Percentiles rank a stretch among this genome's conserved stretches.
Evolutionary conservation across 169 alveolate genomes (phyloP).

Genomic region (Sarcocystis neurona): DNA sequence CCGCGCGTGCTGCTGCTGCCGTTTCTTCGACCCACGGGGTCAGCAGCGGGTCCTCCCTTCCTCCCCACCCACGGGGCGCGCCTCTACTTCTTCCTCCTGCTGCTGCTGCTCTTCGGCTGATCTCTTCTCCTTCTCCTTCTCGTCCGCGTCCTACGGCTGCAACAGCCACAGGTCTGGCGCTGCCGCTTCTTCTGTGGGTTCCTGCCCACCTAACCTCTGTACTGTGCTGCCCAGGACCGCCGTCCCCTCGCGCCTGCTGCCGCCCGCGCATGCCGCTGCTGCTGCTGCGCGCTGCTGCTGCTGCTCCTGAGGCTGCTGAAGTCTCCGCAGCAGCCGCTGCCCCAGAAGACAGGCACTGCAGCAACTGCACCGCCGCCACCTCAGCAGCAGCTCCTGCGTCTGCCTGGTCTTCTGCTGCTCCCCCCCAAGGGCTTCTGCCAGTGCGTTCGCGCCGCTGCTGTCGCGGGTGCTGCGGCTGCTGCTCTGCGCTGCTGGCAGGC

Average conservation of each 20-base stretch:
- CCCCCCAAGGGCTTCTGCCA: neutral
- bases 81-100: neutral
- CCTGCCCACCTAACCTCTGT: too few relatives aligned
- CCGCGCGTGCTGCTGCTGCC: slow-evolving; percentile 7
- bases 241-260: neutral
- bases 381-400: slow-evolving; percentile 30
- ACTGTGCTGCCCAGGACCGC: too few relatives aligned
- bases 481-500: neutral
- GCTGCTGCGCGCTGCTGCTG: slow-evolving; percentile 10
- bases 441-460: neutral
- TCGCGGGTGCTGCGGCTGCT: neutral
- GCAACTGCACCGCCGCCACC: too few relatives aligned
- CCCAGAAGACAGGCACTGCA: too few relatives aligned
- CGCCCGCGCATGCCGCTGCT: neutral
- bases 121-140: neutral
- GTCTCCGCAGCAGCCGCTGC: neutral
- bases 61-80: neutral
- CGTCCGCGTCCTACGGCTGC: neutral
- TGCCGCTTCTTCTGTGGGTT: neutral
- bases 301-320: slow-evolving; percentile 27
- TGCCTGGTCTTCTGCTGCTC: neutral
- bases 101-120: neutral
- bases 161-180: neutral
- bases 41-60: slow-evolving; percentile 15
- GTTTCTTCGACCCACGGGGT: neutral